Evolutionary conservation across 768 basidiomycete genomes (phyloP).

Genomic region (Tulasnella calospora): DNA sequence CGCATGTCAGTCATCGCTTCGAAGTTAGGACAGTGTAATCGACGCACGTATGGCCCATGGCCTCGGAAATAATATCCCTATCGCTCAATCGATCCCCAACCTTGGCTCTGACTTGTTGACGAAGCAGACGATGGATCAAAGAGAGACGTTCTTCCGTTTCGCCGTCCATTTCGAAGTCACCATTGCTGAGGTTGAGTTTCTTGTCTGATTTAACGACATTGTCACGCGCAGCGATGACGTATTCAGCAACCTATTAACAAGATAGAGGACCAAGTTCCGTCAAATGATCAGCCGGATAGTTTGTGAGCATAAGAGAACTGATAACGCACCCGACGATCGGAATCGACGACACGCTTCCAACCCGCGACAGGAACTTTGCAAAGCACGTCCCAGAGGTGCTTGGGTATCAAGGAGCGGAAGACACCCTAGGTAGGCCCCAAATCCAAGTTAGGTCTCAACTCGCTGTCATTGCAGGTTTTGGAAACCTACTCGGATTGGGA

Average conservation of each 20-base stretch:
- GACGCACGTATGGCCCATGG: slow-evolving; percentile 22
- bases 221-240: slow-evolving; percentile 18
- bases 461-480: background rate
- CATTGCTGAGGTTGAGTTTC: background rate
- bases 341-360: slow-evolving; percentile 22
- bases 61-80: slow-evolving; percentile 19
- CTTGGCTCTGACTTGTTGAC: slow-evolving; percentile 17
- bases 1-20: background rate
- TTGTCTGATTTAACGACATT: slow-evolving; percentile 10
- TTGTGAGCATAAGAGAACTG: background rate
- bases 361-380: slow-evolving; percentile 4
- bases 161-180: background rate
- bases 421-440: background rate
- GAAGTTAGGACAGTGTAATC: background rate
- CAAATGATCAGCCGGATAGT: background rate
- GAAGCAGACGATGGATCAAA: slow-evolving; percentile 18
- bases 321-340: background rate
- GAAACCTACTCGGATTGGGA: slow-evolving; percentile 18
- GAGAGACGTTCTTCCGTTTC: slow-evolving; percentile 19
- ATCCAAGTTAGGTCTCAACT: background rate
- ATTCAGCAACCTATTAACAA: slow-evolving; percentile 10
- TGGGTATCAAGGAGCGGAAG: slow-evolving; percentile 5
- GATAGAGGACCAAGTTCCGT: background rate
- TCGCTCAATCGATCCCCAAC: slow-evolving; percentile 3
- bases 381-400: slow-evolving; percentile 1